A percentile compares a stretch with the other conserved stretches of the same genome.
These are phyloP conservation scores for Candida sojae DNA, from an alignment of 1,139 yeast genomes.

Conservation along the genomic window DNA sequence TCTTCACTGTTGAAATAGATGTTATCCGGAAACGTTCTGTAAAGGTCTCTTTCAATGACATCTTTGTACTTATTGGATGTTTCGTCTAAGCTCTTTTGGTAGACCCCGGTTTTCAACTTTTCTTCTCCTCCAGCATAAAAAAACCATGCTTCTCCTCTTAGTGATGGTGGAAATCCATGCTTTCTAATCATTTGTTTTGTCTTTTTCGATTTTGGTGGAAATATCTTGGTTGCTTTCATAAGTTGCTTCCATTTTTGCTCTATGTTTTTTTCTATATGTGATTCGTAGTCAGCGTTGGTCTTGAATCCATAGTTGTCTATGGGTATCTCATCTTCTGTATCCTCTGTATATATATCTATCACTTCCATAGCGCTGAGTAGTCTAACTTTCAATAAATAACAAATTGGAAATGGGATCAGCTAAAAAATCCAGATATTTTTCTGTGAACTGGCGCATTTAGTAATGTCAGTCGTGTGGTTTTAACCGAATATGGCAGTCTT, in stretches of 20 bases:
- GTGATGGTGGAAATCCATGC: constrained; percentile 88
- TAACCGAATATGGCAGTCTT: no score
- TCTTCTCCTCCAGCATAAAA: constrained; percentile 93
- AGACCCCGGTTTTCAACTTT: constrained; percentile 68
- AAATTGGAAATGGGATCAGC: no score
- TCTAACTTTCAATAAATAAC: no score
- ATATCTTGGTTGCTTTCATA: constrained; percentile 33
- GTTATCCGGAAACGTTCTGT: constrained; percentile 94
- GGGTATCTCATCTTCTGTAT: neutral
- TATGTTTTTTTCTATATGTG: neutral
- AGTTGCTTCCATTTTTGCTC: constrained; percentile 1
- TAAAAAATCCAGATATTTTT: no score
- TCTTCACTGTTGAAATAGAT: constrained; percentile 54
- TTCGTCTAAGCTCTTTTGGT: constrained; percentile 63
- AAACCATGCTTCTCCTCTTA: constrained; percentile 98
- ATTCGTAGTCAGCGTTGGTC: neutral
- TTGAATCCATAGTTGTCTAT: constrained; percentile 1
- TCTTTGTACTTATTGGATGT: constrained; percentile 77
- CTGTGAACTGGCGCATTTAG: no score
- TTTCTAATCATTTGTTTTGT: constrained; percentile 80
- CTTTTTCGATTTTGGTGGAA: constrained; percentile 84
- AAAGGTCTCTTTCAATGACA: constrained; percentile 88
- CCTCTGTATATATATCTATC: constrained; percentile 1
- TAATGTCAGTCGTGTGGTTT: no score
- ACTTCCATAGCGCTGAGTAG: neutral